Conservation (phyloP, 257 asterid species). For the Osmanthus fragrans region DNA sequence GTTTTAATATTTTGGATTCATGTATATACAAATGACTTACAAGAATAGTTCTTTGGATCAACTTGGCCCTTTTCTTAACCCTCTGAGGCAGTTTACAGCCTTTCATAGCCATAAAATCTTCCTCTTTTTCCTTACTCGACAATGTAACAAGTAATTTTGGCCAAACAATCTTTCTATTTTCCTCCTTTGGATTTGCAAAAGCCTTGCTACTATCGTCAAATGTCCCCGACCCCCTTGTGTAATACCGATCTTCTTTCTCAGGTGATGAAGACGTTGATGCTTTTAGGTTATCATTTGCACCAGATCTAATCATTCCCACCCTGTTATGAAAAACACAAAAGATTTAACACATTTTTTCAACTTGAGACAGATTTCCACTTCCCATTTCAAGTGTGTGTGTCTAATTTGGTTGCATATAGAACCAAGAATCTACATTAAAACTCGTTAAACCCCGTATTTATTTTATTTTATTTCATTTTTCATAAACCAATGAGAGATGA, state of each 20-base stretch:
- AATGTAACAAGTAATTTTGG: slow-evolving; percentile 64
- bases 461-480: slow-evolving; percentile 11
- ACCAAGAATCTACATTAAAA: not conserved
- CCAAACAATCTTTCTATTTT: slow-evolving; percentile 56
- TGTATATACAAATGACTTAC: slow-evolving; percentile 30
- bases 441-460: slow-evolving; percentile 8
- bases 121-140: slow-evolving; percentile 79
- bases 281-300: slow-evolving; percentile 48
- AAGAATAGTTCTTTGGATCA: slow-evolving; percentile 62
- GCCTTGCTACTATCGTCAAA: slow-evolving; percentile 61
- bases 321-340: slow-evolving; percentile 32
- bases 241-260: slow-evolving; percentile 84
- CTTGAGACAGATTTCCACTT: not conserved
- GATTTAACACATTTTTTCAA: not conserved
- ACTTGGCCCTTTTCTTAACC: slow-evolving; percentile 81
- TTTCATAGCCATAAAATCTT: slow-evolving; percentile 79
- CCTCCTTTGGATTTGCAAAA: slow-evolving; percentile 51
- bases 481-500: not conserved
- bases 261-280: slow-evolving; percentile 60
- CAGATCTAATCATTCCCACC: slow-evolving; percentile 67
- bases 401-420: not conserved
- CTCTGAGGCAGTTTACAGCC: slow-evolving; percentile 88
- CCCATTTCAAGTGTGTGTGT: not conserved
- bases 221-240: slow-evolving; percentile 72
- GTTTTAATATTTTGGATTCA: not conserved